Percentiles rank a stretch among this genome's conserved stretches.
phyloP scores from a whole-genome alignment of 2,329 filamentous ascomycete species.

The Stagonosporopsis vannaccii region DNA sequence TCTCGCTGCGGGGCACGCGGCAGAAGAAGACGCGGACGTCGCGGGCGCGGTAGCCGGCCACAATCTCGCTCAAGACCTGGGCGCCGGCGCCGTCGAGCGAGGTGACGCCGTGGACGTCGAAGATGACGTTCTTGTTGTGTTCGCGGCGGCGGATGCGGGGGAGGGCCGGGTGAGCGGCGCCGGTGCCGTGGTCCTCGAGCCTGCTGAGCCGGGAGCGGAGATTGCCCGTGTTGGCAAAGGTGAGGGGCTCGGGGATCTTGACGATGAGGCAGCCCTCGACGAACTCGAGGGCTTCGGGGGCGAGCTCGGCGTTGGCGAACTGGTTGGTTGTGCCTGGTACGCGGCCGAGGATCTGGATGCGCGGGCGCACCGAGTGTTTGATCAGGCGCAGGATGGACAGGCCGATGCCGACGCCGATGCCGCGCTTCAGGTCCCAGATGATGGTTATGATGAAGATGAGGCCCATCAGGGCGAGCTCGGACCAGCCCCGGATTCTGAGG shows the following conservation, averaged over 20 bases:
- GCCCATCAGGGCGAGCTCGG: slow-evolving; percentile 84
- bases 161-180: slow-evolving; percentile 82
- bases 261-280: slow-evolving; percentile 93
- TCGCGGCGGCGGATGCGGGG: slow-evolving; percentile 79
- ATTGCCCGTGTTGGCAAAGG: slow-evolving; percentile 95
- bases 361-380: slow-evolving; percentile 85
- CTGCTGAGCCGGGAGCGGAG: slow-evolving; percentile 83
- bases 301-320: slow-evolving; percentile 84
- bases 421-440: slow-evolving; percentile 91
- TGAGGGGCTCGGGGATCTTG: slow-evolving; percentile 96
- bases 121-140: slow-evolving; percentile 90
- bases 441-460: slow-evolving; percentile 92
- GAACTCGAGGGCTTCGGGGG: slow-evolving; percentile 79
- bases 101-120: slow-evolving; percentile 97
- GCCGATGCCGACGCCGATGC: slow-evolving; percentile 92
- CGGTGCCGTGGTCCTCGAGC: slow-evolving; percentile 90
- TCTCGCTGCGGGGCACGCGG: slow-evolving; percentile 58
- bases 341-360: slow-evolving; percentile 94
- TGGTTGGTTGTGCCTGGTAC: slow-evolving; percentile 77
- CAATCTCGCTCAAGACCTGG: slow-evolving; percentile 90
- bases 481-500: slow-evolving; percentile 81
- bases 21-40: slow-evolving; percentile 82
- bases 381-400: slow-evolving; percentile 90
- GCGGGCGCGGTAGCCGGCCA: slow-evolving; percentile 76
- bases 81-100: slow-evolving; percentile 91